Conservation (phyloP, 1,139 yeast genomes). For the Blastobotrys proliferans region DNA sequence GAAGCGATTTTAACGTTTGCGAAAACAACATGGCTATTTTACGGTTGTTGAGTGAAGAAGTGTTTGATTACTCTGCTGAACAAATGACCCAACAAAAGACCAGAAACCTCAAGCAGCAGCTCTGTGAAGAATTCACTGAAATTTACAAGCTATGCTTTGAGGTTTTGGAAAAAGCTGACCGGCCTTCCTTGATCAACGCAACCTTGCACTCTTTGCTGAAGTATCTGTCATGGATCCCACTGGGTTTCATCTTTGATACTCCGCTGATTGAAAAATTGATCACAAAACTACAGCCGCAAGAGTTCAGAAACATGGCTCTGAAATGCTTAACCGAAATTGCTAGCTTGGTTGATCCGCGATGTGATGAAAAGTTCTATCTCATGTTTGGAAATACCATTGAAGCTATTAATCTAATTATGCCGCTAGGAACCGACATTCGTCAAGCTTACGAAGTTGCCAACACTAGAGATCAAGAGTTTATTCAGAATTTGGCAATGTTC, state of each 20-base stretch:
- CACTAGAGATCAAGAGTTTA: slow-evolving; percentile 84
- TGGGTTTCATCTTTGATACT: slow-evolving; percentile 84
- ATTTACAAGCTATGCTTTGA: slow-evolving; percentile 91
- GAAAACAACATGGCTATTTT: slow-evolving; percentile 95
- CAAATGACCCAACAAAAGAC: slow-evolving; percentile 97
- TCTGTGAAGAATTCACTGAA: slow-evolving; percentile 88
- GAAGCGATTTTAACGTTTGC: slow-evolving; percentile 86
- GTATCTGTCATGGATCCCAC: slow-evolving; percentile 93
- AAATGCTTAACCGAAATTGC: slow-evolving; percentile 93
- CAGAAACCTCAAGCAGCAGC: slow-evolving; percentile 69
- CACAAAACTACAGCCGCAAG: slow-evolving; percentile 67
- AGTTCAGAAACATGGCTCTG: slow-evolving; percentile 77
- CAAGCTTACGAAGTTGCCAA: slow-evolving; percentile 70
- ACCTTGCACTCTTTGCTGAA: slow-evolving; percentile 79
- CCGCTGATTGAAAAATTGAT: slow-evolving; percentile 68
- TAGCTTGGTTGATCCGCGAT: slow-evolving; percentile 54
- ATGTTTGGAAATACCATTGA: slow-evolving; percentile 76
- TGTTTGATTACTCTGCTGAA: slow-evolving; percentile 89
- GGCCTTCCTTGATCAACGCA: slow-evolving; percentile 76
- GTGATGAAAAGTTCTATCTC: slow-evolving; percentile 63
- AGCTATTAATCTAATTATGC: slow-evolving; percentile 66
- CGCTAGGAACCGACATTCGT: slow-evolving; percentile 69
- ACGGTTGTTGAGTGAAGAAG: slow-evolving; percentile 87
- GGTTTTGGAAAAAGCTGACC: slow-evolving; percentile 77
- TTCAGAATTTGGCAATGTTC: slow-evolving; percentile 94